Base-by-base conservation (phyloP, 805 yeast genomes). In the Torulaspora franciscae region DNA sequence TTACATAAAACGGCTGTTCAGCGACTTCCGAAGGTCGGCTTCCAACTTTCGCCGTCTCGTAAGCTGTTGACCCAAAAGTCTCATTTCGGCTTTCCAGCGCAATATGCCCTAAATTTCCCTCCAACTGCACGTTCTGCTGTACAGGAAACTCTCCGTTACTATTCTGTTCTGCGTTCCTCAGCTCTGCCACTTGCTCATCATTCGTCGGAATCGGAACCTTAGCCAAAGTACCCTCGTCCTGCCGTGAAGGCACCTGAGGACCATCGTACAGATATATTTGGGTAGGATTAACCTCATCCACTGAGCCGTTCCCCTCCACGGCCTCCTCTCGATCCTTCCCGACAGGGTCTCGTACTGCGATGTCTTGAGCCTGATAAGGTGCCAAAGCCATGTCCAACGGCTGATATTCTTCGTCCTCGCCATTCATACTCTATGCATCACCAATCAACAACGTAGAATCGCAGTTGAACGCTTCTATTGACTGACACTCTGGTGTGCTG, bases 1-100 rank as follows among this genome's bases (percentile, higher is more conserved):
- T 93, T 34, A 93, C 99, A 59, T 93, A 93, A 60, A 89, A 89
- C 1, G 98, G 99, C 65, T 91, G 96, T 61, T 90, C 96, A 1
- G 59, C 63, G 2, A 68, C 59, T 38, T 57, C 57, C n/a, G 53
- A 51, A 15, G 32, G 14, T 7, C 33, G 37, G 9, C 24, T 32
- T 6, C 42, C 42, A 9, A 39, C 30, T 19, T 32, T 32, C 2
- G 42, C 37, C 9, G 37, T 30, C 25, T 39, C 42, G 23, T 24
- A 39, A 24, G 30, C 22, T 14, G 36, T 36, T 11, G 17, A 29
- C 9, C 22, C 25, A 8, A 23, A 39, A n/a, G n/a, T 32, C 7
- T 15, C 27, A 17, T 24, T 32, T 15, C 32, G 33, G 24, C 25
- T 39, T 30, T 39, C 42, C n/a, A 25, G 15, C 15, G 37, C 27